These are phyloP conservation scores for Croton laevigatus DNA, from an alignment of 441 rosid species.

Conservation along the genomic window DNA sequence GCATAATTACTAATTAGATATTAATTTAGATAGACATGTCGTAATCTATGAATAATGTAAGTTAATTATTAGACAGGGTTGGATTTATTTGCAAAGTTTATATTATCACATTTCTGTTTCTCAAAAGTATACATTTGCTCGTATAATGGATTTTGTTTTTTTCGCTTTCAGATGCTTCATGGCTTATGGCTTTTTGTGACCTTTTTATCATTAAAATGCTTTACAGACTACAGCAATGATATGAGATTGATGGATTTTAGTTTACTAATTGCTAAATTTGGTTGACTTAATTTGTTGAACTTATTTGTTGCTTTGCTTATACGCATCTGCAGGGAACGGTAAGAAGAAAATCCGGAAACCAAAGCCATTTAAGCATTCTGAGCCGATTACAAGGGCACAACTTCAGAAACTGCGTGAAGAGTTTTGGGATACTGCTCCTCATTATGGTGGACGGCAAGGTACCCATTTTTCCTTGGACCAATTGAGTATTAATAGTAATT, in stretches of 20 bases:
- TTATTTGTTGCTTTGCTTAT: slow-evolving; percentile 11
- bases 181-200: neutral
- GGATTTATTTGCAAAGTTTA: neutral
- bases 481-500: neutral
- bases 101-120: neutral
- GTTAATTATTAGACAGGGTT: neutral
- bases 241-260: neutral
- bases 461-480: neutral
- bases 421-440: slow-evolving; percentile 96
- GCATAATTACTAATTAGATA: neutral
- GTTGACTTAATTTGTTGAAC: slow-evolving; percentile 5
- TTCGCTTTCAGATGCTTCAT: neutral
- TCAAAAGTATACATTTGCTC: neutral
- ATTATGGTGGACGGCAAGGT: slow-evolving; percentile 86
- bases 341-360: slow-evolving; percentile 73
- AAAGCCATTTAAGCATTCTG: slow-evolving; percentile 75
- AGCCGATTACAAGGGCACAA: slow-evolving; percentile 64
- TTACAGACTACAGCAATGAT: too few species aligned
- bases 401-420: slow-evolving; percentile 77
- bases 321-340: slow-evolving; percentile 29
- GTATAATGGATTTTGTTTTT: neutral
- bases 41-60: neutral
- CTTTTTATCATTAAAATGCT: neutral
- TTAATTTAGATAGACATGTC: neutral
- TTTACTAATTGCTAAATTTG: neutral